phyloP scores from a whole-genome alignment of 75 land plant species.

The Pinus tabuliformis region DNA sequence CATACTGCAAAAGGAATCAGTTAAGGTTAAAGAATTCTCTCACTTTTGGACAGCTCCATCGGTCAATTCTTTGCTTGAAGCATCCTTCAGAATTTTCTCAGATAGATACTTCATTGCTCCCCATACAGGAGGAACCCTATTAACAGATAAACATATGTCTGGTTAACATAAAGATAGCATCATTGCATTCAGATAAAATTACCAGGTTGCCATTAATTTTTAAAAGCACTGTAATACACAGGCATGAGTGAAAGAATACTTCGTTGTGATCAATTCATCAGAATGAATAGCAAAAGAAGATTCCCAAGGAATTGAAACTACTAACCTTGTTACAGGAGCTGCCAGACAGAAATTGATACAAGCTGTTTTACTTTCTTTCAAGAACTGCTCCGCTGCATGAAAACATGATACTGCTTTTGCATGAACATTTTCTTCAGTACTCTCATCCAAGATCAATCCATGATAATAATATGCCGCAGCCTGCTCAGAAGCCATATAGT shows the following conservation, averaged over 20 bases:
- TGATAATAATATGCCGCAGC: constrained; percentile 87
- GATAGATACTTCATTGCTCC: constrained; percentile 75
- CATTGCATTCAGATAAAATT: not conserved
- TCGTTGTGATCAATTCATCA: not conserved
- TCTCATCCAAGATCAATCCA: constrained; percentile 83
- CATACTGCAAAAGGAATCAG: too few relatives aligned
- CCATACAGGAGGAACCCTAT: constrained; percentile 76
- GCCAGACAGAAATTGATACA: constrained; percentile 55
- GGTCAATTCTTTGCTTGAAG: constrained; percentile 53
- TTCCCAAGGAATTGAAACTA: not conserved
- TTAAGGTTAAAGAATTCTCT: constrained; percentile 13
- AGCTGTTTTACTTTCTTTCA: constrained; percentile 67
- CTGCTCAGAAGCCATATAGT: not conserved
- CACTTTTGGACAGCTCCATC: constrained; percentile 18
- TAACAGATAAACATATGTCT: constrained; percentile 1
- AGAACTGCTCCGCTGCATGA: constrained; percentile 64
- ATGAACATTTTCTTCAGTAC: constrained; percentile 57
- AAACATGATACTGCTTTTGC: constrained; percentile 63
- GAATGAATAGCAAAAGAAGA: not conserved
- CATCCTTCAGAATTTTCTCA: constrained; percentile 66
- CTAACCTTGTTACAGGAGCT: constrained; percentile 63
- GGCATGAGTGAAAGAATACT: not conserved
- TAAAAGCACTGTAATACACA: not conserved
- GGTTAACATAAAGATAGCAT: not conserved
- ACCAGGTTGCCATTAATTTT: not conserved